Base-by-base conservation (phyloP, 2,329 filamentous ascomycete species). In the Cladorrhinum sp. region DNA sequence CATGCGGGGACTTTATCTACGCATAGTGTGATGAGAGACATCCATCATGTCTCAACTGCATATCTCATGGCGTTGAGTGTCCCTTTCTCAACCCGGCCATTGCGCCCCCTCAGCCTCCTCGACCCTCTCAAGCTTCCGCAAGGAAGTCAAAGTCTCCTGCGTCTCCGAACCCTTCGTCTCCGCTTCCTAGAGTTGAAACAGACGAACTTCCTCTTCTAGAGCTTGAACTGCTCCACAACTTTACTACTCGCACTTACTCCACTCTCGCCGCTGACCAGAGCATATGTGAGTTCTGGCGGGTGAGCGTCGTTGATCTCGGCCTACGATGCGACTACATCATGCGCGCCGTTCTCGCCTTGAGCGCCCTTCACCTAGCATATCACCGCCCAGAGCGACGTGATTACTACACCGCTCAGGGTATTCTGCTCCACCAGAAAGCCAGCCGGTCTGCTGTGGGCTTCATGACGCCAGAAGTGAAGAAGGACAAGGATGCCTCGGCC, bases 161-260 rank as follows among this genome's bases (percentile, higher is more conserved):
- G 36, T 50, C 55, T 16, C 48, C 32, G 12, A 45, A 45, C 20
- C 57, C 8, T 20, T 52, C 1, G 13, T n/a, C 9, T 36, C 32
- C 1, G n/a, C 50, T 38, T 22, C 53, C 66, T 25, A 55, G 61
- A 16, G 58, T 51, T n/a, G 61, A 55, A 41, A 60, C 55, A 32
- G 53, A 57, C 12, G 55, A 36, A 6, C 66, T 78, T 18, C 76
- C 77, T 23, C 64, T 79, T 1, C 66, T 76, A 10, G 79, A 83
- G 50, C 73, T 83, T 8, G 80, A 84, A 64, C 74, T 85, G 1
- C 72, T 85, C 6, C 80, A 84, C 65, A 80, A 84, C 69, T 84
- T 76, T 63, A 77, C 75, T 50, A 79, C 76, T 0, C 77, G 76
- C 9, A 84, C 81, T 0, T 76, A 75, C 55, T 71, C 74, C n/a